Conservation (phyloP, 2,329 filamentous ascomycete species). For the Pseudocercospora eumusae region DNA sequence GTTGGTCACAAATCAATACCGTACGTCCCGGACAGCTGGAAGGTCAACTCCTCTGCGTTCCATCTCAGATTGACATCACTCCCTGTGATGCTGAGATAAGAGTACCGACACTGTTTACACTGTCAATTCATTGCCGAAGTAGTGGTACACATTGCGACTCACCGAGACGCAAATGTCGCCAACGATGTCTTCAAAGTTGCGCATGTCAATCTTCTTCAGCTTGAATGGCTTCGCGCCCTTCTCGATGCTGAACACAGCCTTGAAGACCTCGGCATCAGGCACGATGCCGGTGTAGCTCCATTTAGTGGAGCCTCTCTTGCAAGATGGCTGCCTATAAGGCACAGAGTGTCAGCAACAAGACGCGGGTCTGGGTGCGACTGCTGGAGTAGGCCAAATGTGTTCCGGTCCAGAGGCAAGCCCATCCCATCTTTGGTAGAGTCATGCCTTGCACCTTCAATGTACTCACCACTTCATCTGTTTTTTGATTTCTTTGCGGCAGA, state of each 20-base stretch:
- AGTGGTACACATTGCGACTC: slow-evolving; percentile 1
- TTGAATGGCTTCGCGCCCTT: slow-evolving; percentile 6
- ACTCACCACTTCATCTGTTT: slow-evolving; percentile 16
- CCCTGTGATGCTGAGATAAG: slow-evolving; percentile 5
- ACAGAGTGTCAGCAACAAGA: too few species aligned
- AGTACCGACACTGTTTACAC: slow-evolving; percentile 8
- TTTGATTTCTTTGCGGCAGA: slow-evolving; percentile 10
- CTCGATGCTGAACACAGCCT: slow-evolving; percentile 6
- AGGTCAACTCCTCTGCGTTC: slow-evolving; percentile 13
- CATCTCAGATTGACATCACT: slow-evolving; percentile 11
- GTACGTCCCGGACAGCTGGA: slow-evolving; percentile 14
- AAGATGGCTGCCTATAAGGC: slow-evolving; percentile 8
- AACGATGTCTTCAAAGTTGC: slow-evolving; percentile 1
- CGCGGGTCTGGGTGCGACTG: too few species aligned
- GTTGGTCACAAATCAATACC: slow-evolving; percentile 5
- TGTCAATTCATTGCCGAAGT: neutral
- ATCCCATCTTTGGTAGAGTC: too few species aligned
- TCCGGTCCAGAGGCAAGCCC: too few species aligned
- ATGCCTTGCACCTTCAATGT: too few species aligned
- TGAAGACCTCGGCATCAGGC: slow-evolving; percentile 6
- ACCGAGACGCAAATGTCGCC: slow-evolving; percentile 11
- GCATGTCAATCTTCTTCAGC: slow-evolving; percentile 8
- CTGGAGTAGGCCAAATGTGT: too few species aligned
- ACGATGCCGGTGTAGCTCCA: slow-evolving; percentile 13
- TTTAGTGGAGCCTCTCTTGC: slow-evolving; percentile 7